Conservation (phyloP, 257 asterid genomes). For the Fraxinus pennsylvanica region DNA sequence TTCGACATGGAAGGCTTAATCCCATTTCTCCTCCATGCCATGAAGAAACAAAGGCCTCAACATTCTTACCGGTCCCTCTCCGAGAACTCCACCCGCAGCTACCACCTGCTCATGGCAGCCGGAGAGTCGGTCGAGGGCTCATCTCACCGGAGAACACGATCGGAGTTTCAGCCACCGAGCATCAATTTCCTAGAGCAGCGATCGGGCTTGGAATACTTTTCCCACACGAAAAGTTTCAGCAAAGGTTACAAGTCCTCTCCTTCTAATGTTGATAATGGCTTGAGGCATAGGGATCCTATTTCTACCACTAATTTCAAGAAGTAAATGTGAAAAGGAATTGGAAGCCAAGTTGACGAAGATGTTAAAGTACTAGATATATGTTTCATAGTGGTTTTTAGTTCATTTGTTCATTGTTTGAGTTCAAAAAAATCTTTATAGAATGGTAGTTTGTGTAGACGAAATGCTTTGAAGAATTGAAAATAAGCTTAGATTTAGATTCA, state of each 20-base stretch:
- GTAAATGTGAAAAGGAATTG: background rate
- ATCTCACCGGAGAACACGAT: slow-evolving; percentile 48
- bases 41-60: slow-evolving; percentile 56
- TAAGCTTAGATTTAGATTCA: too few species aligned
- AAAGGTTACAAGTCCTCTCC: slow-evolving; percentile 27
- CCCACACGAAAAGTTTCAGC: slow-evolving; percentile 27
- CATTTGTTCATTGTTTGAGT: background rate
- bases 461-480: too few species aligned
- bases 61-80: slow-evolving; percentile 52
- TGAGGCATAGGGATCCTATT: slow-evolving; percentile 26
- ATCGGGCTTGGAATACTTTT: slow-evolving; percentile 18
- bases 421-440: background rate
- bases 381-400: background rate
- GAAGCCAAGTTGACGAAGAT: background rate
- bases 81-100: slow-evolving; percentile 61
- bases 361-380: background rate
- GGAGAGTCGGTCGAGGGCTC: slow-evolving; percentile 46
- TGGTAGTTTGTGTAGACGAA: too few species aligned
- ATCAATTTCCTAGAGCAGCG: background rate
- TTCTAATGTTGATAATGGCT: slow-evolving; percentile 23
- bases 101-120: slow-evolving; percentile 45
- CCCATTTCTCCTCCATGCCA: slow-evolving; percentile 56
- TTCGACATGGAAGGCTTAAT: slow-evolving; percentile 66
- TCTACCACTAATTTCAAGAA: background rate
- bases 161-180: slow-evolving; percentile 36